Evolutionary conservation across 495 filamentous ascomycete genomes (phyloP).

Genomic region (Saxophila tyrrhenica): DNA sequence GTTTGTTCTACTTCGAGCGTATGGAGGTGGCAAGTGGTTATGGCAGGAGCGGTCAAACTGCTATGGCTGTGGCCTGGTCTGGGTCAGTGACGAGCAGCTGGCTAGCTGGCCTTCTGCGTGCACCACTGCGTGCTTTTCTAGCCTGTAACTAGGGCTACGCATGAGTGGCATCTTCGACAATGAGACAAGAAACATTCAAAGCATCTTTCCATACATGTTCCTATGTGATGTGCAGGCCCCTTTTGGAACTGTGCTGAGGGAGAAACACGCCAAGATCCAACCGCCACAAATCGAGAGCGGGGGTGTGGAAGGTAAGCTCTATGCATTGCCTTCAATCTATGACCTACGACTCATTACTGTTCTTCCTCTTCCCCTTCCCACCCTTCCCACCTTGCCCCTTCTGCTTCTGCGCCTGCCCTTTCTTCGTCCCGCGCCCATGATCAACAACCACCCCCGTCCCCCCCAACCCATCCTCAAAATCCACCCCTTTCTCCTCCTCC

Average conservation of each 20-base stretch:
- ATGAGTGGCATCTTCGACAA: neutral
- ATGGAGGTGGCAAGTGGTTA: neutral
- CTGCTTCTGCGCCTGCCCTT: constrained; percentile 15
- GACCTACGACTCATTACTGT: neutral
- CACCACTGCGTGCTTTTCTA: neutral
- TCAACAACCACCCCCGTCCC: constrained; percentile 12
- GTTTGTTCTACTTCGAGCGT: neutral
- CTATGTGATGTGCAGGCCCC: too few species aligned
- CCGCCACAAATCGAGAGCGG: too few species aligned
- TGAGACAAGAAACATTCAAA: neutral
- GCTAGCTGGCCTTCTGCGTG: neutral
- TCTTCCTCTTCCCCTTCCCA: constrained; percentile 1
- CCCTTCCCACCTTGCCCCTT: constrained; percentile 5
- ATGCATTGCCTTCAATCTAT: neutral
- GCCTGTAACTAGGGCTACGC: neutral
- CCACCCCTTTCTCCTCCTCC: constrained; percentile 22
- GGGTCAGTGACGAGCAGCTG: neutral
- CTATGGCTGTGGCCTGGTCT: too few species aligned
- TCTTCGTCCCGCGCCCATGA: constrained; percentile 12
- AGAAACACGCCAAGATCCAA: too few species aligned
- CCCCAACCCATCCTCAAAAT: neutral
- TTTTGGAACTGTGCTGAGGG: too few species aligned
- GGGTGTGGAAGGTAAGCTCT: too few species aligned
- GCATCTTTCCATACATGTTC: too few species aligned
- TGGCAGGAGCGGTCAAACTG: neutral